A percentile compares a stretch with the other conserved stretches of the same genome.
Evolutionary conservation across 2,329 filamentous ascomycete genomes (phyloP).

Genomic region (Alternaria solani): DNA sequence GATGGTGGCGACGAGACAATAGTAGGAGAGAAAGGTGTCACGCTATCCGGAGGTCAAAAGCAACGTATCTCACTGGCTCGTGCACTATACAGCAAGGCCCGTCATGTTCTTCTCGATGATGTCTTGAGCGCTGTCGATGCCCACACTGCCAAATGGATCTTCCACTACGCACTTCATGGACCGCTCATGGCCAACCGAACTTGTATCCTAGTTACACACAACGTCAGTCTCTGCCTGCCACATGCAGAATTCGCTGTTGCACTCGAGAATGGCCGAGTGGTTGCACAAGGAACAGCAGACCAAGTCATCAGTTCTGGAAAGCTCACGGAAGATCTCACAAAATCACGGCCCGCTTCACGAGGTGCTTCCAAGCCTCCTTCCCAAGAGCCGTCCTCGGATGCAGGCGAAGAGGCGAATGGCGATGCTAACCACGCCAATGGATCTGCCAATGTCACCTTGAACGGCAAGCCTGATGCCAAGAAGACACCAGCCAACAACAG

Average conservation of each 20-base stretch:
- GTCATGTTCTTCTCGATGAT: conserved; percentile 90
- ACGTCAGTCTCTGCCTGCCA: conserved; percentile 85
- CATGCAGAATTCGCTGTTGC: conserved; percentile 81
- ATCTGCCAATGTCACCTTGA: conserved; percentile 55
- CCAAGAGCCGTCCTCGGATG: conserved; percentile 78
- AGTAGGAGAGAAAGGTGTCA: conserved; percentile 97
- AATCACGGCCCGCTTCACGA: conserved; percentile 74
- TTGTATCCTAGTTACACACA: conserved; percentile 95
- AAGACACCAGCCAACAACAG: conserved; percentile 62
- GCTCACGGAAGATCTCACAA: conserved; percentile 84
- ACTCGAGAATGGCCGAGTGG: conserved; percentile 84
- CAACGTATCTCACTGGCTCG: conserved; percentile 96
- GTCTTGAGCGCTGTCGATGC: conserved; percentile 97
- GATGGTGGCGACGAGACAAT: conserved; percentile 92
- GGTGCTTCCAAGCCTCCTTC: conserved; percentile 78
- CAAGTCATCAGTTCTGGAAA: conserved; percentile 87
- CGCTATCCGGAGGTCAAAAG: conserved; percentile 95
- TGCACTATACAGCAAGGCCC: conserved; percentile 94
- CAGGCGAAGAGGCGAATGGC: conserved; percentile 61
- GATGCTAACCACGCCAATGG: conserved; percentile 58
- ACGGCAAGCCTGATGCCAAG: conserved; percentile 51
- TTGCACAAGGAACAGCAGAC: conserved; percentile 76
- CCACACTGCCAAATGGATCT: conserved; percentile 98
- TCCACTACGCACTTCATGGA: conserved; percentile 88
- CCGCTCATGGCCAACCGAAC: conserved; percentile 88